Evolutionary conservation across 768 basidiomycete genomes (phyloP), one percentile per base, ranked within the genome.

Genomic region (Nidularia pulvinata): DNA sequence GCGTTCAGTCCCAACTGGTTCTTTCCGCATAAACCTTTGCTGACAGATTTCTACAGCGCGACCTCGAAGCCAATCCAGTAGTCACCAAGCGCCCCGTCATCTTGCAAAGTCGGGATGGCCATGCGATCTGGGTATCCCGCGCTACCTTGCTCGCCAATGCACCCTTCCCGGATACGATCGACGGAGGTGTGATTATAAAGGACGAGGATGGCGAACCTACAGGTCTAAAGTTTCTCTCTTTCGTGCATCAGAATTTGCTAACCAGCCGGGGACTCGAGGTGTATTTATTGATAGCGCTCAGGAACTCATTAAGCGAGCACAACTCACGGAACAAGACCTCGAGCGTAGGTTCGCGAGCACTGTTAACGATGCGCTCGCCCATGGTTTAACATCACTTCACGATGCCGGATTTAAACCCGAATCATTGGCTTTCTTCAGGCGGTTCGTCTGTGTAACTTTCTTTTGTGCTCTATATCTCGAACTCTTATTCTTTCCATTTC

Each of bases 281-380:
- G 78, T 91, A 49, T 75, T 93, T 54, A 68, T 95, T 52, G 95
- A 97, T 69, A 95, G 94, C 58, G 95, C 95, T 1, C 93, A 94
- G 63, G 80, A 85, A 19, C 70, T 93, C 34, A 71, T 93, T 35
- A 77, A 74, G 50, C 81, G 80, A 52, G 89, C 91, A 0, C 69
- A 77, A 19, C 76, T 84, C 52, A 88, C 86, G 0, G 81, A 89
- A 60, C 72, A 68, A 32, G 84, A 89, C 57, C 74, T 93, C 44
- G 61, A 81, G 52, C 76, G 79, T 60, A 77, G 75, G 22, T 95
- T 88, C 65, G 72, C 77, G 44, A 71, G 77, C 34, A 80, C 91
- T 6, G 81, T 89, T 19, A 70, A 75, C 39, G 84, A 93, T 62
- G 91, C 88, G 7, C 75, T 92, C 46, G 70, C 80, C 2, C 69